Evolutionary conservation across 2,329 filamentous ascomycete species (phyloP).

Genomic region (Ceratocystis albifundus): DNA sequence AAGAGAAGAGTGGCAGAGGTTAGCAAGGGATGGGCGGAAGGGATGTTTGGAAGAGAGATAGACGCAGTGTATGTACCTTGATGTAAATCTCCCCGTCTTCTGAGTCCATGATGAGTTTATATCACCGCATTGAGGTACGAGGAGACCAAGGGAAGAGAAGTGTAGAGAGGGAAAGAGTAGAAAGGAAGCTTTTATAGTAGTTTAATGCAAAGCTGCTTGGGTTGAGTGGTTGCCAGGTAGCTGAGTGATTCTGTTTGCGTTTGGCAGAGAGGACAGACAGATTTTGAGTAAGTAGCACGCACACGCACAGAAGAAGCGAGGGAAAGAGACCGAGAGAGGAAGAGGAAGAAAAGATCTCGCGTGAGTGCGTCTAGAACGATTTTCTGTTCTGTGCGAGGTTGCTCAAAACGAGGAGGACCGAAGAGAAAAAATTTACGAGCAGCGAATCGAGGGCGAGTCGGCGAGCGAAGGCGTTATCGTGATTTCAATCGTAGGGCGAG

Average conservation of each 20-base stretch:
- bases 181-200: background rate
- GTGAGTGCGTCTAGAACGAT: background rate
- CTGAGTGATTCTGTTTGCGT: background rate
- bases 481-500: background rate
- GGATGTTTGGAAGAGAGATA: background rate
- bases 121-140: slow-evolving; percentile 23
- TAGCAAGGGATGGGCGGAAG: background rate
- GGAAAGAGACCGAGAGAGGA: background rate
- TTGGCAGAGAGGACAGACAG: background rate
- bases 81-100: slow-evolving; percentile 85
- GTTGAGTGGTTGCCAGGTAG: background rate
- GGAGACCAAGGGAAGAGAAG: background rate
- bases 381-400: background rate
- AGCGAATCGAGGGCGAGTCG: slow-evolving; percentile 1
- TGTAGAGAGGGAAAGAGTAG: background rate
- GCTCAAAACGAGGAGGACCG: background rate
- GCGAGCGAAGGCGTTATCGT: background rate
- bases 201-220: background rate
- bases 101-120: slow-evolving; percentile 57
- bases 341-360: background rate
- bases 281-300: background rate
- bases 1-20: slow-evolving; percentile 21
- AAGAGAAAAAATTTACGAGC: background rate
- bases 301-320: slow-evolving; percentile 2
- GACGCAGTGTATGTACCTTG: slow-evolving; percentile 47